phyloP scores from a whole-genome alignment of 2,329 filamentous ascomycete genomes.

The Penicillium sp. region DNA sequence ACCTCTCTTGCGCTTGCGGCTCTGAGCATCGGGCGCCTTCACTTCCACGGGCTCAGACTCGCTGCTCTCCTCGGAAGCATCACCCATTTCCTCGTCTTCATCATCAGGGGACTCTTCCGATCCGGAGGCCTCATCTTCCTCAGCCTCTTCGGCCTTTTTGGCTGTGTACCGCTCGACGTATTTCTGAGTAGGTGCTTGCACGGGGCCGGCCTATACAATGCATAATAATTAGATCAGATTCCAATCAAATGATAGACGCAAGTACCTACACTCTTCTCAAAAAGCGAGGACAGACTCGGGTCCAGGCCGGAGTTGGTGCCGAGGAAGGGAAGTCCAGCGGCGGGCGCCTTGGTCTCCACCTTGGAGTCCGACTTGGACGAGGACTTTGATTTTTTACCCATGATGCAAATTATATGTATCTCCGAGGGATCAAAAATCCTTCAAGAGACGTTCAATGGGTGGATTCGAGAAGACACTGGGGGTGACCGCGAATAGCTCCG shows the following conservation, averaged over 20 bases:
- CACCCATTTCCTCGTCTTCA: constrained; percentile 41
- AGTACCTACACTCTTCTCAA: constrained; percentile 67
- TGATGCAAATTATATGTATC: constrained; percentile 14
- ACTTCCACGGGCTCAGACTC: constrained; percentile 52
- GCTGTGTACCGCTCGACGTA: constrained; percentile 18
- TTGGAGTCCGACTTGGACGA: constrained; percentile 27
- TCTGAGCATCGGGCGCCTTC: constrained; percentile 19
- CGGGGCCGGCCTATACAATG: constrained; percentile 37
- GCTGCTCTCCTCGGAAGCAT: constrained; percentile 43
- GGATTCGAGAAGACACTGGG: constrained; percentile 9
- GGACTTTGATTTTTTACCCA: constrained; percentile 38
- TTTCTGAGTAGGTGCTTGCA: constrained; percentile 34
- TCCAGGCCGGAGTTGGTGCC: constrained; percentile 65
- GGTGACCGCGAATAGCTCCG: constrained; percentile 16
- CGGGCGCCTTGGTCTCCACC: constrained; percentile 17
- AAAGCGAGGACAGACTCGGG: constrained; percentile 67
- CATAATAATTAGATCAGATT: constrained; percentile 7
- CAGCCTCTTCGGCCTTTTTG: constrained; percentile 25
- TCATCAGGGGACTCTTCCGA: constrained; percentile 25
- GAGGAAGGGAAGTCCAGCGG: constrained; percentile 41
- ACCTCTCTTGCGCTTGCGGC: constrained; percentile 56
- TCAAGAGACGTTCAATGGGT: constrained; percentile 3
- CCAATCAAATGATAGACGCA: background rate
- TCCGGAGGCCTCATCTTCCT: constrained; percentile 25
- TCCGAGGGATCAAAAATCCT: background rate